A percentile compares a stretch with the other conserved stretches of the same genome.
phyloP scores from a whole-genome alignment of 495 filamentous ascomycete genomes.

The Aspergillus mulundensis region DNA sequence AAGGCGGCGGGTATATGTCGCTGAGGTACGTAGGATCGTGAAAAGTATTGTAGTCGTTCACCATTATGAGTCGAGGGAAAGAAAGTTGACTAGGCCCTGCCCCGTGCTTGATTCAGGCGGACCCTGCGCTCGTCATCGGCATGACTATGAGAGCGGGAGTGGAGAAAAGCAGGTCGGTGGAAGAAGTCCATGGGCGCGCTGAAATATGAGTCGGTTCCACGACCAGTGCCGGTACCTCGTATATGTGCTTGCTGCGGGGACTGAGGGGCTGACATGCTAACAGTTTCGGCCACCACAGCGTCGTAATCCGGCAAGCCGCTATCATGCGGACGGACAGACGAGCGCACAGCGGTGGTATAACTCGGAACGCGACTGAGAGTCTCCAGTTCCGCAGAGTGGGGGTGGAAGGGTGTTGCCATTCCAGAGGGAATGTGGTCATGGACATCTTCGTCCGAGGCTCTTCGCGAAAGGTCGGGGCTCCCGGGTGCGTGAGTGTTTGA shows the following conservation, averaged over 20 bases:
- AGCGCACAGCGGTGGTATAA: slow-evolving; percentile 70
- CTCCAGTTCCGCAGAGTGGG: slow-evolving; percentile 59
- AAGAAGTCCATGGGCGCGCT: slow-evolving; percentile 30
- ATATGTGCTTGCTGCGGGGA: slow-evolving; percentile 43
- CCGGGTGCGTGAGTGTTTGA: slow-evolving; percentile 36
- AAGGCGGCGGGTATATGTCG: slow-evolving; percentile 3
- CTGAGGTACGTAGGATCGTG: neutral
- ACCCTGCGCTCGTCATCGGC: slow-evolving; percentile 37
- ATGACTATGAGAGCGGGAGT: slow-evolving; percentile 24
- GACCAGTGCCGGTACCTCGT: slow-evolving; percentile 30
- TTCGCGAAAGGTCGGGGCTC: slow-evolving; percentile 46
- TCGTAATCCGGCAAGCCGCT: slow-evolving; percentile 51
- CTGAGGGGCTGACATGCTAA: slow-evolving; percentile 28
- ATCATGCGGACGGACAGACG: slow-evolving; percentile 49
- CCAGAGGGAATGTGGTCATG: slow-evolving; percentile 45
- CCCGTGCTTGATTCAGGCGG: slow-evolving; percentile 39
- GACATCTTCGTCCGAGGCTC: slow-evolving; percentile 57
- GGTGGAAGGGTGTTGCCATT: slow-evolving; percentile 57
- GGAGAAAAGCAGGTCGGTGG: slow-evolving; percentile 28
- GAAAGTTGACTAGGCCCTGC: slow-evolving; percentile 9
- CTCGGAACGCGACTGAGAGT: slow-evolving; percentile 72
- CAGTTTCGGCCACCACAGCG: slow-evolving; percentile 36
- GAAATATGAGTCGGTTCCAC: slow-evolving; percentile 19
- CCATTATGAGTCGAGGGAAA: neutral
- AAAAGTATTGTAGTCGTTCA: neutral